These are phyloP conservation scores for Leptographium lundbergii DNA, from an alignment of 2,329 filamentous ascomycete species.

Conservation along the genomic window DNA sequence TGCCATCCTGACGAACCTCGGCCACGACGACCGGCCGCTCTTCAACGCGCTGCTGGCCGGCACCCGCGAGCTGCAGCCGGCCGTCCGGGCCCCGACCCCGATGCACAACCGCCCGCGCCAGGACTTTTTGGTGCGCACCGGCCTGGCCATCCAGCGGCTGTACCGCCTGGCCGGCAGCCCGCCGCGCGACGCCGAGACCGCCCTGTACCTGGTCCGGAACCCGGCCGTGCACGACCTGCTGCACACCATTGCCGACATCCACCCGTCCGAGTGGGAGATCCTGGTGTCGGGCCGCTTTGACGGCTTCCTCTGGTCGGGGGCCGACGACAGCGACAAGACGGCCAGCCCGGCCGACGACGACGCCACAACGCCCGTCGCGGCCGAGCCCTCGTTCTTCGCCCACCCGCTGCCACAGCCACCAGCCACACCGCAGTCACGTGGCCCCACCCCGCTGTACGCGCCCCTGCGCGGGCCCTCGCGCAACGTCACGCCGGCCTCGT, in stretches of 20 bases:
- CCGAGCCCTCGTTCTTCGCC: neutral
- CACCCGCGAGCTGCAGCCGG: conserved; percentile 41
- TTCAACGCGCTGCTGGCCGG: conserved; percentile 70
- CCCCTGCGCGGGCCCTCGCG: conserved; percentile 21
- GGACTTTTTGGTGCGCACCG: conserved; percentile 62
- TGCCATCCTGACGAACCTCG: conserved; percentile 81
- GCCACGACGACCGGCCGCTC: conserved; percentile 59
- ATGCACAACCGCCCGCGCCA: conserved; percentile 50
- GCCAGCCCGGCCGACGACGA: conserved; percentile 11
- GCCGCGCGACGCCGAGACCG: conserved; percentile 76
- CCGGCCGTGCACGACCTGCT: conserved; percentile 73
- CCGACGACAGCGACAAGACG: conserved; percentile 54
- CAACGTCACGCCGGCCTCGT: conserved; percentile 36
- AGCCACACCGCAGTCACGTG: conserved; percentile 22
- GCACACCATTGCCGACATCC: conserved; percentile 77
- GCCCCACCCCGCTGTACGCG: conserved; percentile 18
- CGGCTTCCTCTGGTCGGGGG: conserved; percentile 88
- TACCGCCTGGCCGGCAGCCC: conserved; percentile 56
- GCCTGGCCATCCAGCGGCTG: conserved; percentile 68
- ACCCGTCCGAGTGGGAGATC: conserved; percentile 91
- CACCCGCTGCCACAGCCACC: neutral
- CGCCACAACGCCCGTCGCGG: neutral
- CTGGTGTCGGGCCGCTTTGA: conserved; percentile 88
- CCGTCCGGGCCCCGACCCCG: conserved; percentile 56
- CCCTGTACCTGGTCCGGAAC: conserved; percentile 76